A percentile compares a stretch with the other conserved stretches of the same genome.
phyloP scores from a whole-genome alignment of 179 eudicot genomes.

The Kewa caespitosa region DNA sequence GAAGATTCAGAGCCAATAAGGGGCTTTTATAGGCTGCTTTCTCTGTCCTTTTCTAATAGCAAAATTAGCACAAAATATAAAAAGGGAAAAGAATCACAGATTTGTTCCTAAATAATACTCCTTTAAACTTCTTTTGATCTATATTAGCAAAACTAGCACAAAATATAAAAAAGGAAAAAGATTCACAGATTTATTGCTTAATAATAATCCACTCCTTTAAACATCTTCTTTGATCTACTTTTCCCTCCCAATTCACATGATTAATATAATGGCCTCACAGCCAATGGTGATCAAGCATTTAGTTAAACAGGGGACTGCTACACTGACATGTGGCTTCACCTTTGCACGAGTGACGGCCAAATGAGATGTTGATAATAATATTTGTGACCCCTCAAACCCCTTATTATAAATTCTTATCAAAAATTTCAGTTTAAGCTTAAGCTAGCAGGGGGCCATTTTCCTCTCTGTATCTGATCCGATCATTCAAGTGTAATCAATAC shows the following conservation, averaged over 20 bases:
- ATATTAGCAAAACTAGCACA: background rate
- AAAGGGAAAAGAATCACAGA: background rate
- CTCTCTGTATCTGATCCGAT: conserved; percentile 30
- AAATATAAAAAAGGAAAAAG: no score
- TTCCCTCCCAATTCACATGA: background rate
- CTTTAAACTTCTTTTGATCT: background rate
- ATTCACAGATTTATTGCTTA: background rate
- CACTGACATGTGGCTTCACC: conserved; percentile 29
- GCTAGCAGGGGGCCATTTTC: conserved; percentile 34
- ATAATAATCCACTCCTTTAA: background rate
- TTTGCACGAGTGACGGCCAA: conserved; percentile 42
- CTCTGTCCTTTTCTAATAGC: conserved; percentile 3
- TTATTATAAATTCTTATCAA: background rate
- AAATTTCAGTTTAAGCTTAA: conserved; percentile 23
- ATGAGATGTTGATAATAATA: conserved; percentile 10
- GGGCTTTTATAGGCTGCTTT: conserved; percentile 40
- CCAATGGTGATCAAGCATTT: conserved; percentile 28
- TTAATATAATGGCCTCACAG: conserved; percentile 20
- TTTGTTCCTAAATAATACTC: background rate
- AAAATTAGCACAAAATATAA: background rate
- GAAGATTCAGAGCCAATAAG: conserved; percentile 28
- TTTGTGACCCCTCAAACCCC: conserved; percentile 17
- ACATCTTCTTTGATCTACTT: conserved; percentile 25
- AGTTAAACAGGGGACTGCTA: conserved; percentile 18
- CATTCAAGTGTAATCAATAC: conserved; percentile 33